Base-by-base conservation (phyloP, 495 filamentous ascomycete genomes). In the Lophium mytilinum region DNA sequence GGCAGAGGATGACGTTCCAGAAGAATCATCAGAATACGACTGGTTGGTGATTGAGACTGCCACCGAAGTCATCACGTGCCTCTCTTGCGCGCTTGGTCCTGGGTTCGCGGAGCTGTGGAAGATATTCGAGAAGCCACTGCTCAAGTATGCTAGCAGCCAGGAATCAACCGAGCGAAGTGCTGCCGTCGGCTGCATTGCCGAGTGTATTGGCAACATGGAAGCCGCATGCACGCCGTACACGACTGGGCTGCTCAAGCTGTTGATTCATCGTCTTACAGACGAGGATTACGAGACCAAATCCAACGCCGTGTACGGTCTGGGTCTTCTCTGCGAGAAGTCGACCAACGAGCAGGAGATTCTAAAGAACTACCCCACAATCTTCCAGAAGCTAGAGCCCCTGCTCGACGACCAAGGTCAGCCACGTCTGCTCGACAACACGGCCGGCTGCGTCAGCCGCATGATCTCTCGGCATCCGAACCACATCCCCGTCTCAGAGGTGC, bases 21-120 rank as follows among this genome's bases (percentile, higher is more conserved):
- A 91, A 36, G 90, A 93, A 66, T 86, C 84, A 15, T 92, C 93
- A 15, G 93, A 98, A 76, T 96, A 92, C 67, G 93, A 97, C 73
- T 97, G 93, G 93, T 80, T 95, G 24, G 83, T 94, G 43, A 86
- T 98, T 49, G 93, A 98, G 72, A 96, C 89, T 15, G 90, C 88
- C 12, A 78, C 97, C 57, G 93, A 98, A 59, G 88, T 92, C 37
- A 76, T 95, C 34, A 86, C 88, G 39, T 88, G 86, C 33, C 78
- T 98, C 33, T 83, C 92, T 15, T 80, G 80, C 37, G 91, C 88
- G 30, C 83, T 97, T 12, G 94, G 94, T 19, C 71, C 78, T 15
- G 83, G 83, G 61, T 97, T 96, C 67, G 74, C 76, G 45, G 83
- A 96, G 72, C 75, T 95, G 53, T 97, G 89, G 89, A 93, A 91